Base-by-base conservation (phyloP, 352 stramenopile species). In the Blastocystis sp. region DNA sequence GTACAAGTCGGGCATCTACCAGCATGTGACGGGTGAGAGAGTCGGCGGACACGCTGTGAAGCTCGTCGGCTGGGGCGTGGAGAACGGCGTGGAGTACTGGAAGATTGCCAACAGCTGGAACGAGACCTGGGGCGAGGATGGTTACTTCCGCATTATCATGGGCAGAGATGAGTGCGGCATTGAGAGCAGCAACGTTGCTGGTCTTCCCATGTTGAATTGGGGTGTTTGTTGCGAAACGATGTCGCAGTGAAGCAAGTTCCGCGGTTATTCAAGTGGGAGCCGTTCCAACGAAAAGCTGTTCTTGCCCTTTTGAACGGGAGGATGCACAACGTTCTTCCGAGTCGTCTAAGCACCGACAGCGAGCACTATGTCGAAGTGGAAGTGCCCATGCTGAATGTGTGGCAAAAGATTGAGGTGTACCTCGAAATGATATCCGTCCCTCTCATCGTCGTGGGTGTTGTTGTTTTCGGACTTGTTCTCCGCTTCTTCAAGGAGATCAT, bases 101-200 rank as follows among this genome's bases (percentile, higher is more conserved):
- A 63, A 91, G 26, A 77, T 92, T 24, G 62, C 63, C 12, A 93
- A 93, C 70, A 81, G 19, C 4, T 93, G 91, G 91, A 92, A 92
- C 69, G 76, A 92, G 24, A 89, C 51, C 1, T 94, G 92, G 92
- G 92, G 92, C 26, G 92, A 93, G 66, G 76, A 92, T 4, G 92
- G 92, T 45, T 80, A 92, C 13, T 94, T 94, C 91, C 76, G 92
- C 16, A 94, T 94, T 39, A 50, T 91, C 10, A 76, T 91, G 19
- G 92, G 92, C 13, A 62, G 60, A 1, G 91, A 93, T 71, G 90
- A 93, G 45, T 91, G 90, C 65, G 88, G 90, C 55, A 91, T 91
- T 63, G 90, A 91, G 63, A 50, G 39, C 33, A 21, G 89, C 33
- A 19, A 31, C 26, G 74, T 90, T 26, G 74, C 76, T 45, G 85